phyloP scores from a whole-genome alignment of 176 grass and related monocot species.

The Urochloa ruziziensis region DNA sequence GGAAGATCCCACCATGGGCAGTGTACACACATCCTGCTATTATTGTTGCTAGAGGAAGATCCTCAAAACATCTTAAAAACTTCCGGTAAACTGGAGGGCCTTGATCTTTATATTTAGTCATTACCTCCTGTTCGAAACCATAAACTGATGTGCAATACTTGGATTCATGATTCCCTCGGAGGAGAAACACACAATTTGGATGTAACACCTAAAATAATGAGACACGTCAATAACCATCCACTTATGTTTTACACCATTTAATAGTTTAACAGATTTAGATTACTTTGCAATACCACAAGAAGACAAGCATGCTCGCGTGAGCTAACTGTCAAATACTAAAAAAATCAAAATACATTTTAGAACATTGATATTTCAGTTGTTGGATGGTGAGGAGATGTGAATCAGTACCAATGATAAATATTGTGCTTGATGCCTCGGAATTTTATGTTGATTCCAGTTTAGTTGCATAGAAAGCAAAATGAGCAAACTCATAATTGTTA shows the following conservation, averaged over 20 bases:
- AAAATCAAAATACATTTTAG: background rate
- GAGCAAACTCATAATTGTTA: background rate
- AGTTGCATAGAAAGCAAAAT: background rate
- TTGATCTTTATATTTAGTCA: conserved; percentile 82
- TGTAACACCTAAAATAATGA: conserved; percentile 54
- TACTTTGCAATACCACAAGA: background rate
- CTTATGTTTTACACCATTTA: background rate
- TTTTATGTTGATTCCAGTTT: background rate
- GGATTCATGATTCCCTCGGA: conserved; percentile 94
- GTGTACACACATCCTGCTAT: conserved; percentile 92
- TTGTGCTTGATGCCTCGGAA: background rate
- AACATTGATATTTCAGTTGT: background rate
- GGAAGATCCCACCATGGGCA: conserved; percentile 93
- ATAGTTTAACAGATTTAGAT: background rate
- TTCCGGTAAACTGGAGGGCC: conserved; percentile 81
- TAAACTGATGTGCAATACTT: conserved; percentile 98
- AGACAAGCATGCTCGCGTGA: background rate
- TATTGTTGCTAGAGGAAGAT: conserved; percentile 88
- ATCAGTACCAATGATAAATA: background rate
- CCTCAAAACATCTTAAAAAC: conserved; percentile 95
- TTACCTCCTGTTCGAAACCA: conserved; percentile 89
- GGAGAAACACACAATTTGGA: conserved; percentile 73
- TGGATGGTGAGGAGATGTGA: background rate
- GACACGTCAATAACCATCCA: background rate
- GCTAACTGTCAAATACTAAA: background rate